These are phyloP conservation scores for Pleurozium schreberi DNA, from an alignment of 225 moss, liverwort and hornwort genomes.

Conservation along the genomic window DNA sequence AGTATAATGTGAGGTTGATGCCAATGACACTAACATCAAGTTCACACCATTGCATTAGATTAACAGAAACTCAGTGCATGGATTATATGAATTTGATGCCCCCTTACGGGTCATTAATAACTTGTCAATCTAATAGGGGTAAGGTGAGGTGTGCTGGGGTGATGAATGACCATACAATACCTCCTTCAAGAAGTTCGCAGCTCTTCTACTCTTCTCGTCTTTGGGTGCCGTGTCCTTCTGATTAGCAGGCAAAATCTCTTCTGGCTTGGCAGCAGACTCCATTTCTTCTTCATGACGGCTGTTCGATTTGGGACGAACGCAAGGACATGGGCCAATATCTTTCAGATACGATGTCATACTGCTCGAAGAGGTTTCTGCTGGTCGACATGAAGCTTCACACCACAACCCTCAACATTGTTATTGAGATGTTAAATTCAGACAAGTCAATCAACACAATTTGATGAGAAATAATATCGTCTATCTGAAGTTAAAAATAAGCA, in stretches of 20 bases:
- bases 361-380: conserved; percentile 4
- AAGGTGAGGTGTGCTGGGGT: not conserved
- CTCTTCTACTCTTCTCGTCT: conserved; percentile 45
- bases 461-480: not conserved
- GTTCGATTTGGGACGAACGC: conserved; percentile 21
- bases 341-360: conserved; percentile 38
- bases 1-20: not conserved
- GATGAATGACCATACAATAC: conserved; percentile 7
- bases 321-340: conserved; percentile 30
- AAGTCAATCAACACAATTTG: not conserved
- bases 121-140: not conserved
- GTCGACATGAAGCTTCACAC: conserved; percentile 13
- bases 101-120: too few species aligned
- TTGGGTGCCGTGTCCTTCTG: conserved; percentile 14
- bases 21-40: not conserved
- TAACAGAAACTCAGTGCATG: not conserved
- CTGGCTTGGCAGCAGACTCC: conserved; percentile 19
- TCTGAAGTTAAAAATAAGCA: not conserved
- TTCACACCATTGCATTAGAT: not conserved
- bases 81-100: not conserved
- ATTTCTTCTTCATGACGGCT: not conserved
- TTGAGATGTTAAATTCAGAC: not conserved
- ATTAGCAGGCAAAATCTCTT: conserved; percentile 23
- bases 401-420: not conserved
- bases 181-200: conserved; percentile 64